Evolutionary conservation across 129 eudicot genomes (phyloP), one percentile per base, ranked within the genome.

Genomic region (Centaurea solstitialis): DNA sequence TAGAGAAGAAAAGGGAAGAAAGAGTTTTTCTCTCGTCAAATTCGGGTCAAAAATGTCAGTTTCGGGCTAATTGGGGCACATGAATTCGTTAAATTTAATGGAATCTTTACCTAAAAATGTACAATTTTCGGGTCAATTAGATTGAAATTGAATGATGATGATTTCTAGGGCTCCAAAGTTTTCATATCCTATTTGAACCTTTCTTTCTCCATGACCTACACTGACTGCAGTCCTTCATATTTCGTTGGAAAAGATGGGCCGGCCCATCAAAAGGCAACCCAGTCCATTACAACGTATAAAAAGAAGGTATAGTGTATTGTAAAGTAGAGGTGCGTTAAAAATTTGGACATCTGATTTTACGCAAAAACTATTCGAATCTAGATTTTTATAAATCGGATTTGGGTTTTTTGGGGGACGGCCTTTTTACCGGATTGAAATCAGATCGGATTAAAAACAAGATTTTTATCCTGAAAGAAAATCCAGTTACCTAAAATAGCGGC

Each of bases 1-100:
- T 83, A 83, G 50, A 71, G 74, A 71, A 77, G 72, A 41, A 71
- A 71, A 39, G 81, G 72, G 72, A 47, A 74, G 76, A 67, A 67
- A 81, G 28, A 57, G 39, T 65, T 26, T 26, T 2, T 2, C 2
- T 2, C 30, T 80, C 22, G 76, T 75, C 62, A 38, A 69, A 70
- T 82, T 82, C 78, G 86, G 86, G 86, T 82, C 82, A 70, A 77
- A 71, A 57, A 75, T 68, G 80, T 28, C 50, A 18, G 70, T 70
- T 71, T 71, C 79, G 82, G 86, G 86, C 69, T 61, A 26, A 38
- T 72, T 40, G 73, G 73, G 77, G 83, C 24, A 59, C 53, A 38
- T 37, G 50, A 81, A 65, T 28, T 66, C 65, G 78, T 20, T 73
- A 37, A 33, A 35, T 10, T 76, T 37, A 18, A 77, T 21, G 59